Evolutionary conservation across 352 stramenopile genomes (phyloP).

Genomic region (Globisporangium cederbergense): DNA sequence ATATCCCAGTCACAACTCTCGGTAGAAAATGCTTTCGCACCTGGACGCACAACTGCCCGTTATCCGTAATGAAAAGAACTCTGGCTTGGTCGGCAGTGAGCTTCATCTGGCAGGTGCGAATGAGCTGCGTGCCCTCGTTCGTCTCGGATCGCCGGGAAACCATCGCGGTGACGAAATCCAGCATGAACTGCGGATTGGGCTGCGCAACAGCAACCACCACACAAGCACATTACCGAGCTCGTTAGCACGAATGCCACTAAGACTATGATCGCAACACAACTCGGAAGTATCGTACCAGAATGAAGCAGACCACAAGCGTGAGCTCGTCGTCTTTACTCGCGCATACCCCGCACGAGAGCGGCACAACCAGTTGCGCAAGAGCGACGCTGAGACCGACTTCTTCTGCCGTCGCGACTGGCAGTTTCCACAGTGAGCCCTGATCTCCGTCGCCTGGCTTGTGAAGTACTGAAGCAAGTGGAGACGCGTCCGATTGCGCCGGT

Average conservation of each 20-base stretch:
- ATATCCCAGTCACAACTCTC: background rate
- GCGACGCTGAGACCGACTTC: constrained; percentile 42
- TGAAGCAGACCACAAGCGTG: constrained; percentile 43
- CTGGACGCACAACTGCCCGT: constrained; percentile 5
- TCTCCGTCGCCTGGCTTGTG: constrained; percentile 24
- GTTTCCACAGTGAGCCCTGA: constrained; percentile 36
- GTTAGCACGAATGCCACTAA: background rate
- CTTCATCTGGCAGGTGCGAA: constrained; percentile 52
- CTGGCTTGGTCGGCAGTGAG: constrained; percentile 35
- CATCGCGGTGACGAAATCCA: constrained; percentile 43
- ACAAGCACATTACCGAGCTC: background rate
- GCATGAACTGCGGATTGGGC: constrained; percentile 38
- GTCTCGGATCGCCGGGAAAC: constrained; percentile 9
- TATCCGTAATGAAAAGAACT: constrained; percentile 26
- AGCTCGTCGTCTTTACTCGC: constrained; percentile 24
- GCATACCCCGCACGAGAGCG: constrained; percentile 38
- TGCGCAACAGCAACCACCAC: constrained; percentile 9
- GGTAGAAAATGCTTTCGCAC: background rate
- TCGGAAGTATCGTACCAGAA: constrained; percentile 18
- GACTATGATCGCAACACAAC: background rate
- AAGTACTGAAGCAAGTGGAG: constrained; percentile 30
- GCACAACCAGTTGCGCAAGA: constrained; percentile 42
- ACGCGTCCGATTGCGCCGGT: constrained; percentile 23
- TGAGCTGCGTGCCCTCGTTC: constrained; percentile 23
- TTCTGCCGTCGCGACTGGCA: constrained; percentile 40